Evolutionary conservation across 305 asterid species (phyloP).

Genomic region (Petunia hybrid): DNA sequence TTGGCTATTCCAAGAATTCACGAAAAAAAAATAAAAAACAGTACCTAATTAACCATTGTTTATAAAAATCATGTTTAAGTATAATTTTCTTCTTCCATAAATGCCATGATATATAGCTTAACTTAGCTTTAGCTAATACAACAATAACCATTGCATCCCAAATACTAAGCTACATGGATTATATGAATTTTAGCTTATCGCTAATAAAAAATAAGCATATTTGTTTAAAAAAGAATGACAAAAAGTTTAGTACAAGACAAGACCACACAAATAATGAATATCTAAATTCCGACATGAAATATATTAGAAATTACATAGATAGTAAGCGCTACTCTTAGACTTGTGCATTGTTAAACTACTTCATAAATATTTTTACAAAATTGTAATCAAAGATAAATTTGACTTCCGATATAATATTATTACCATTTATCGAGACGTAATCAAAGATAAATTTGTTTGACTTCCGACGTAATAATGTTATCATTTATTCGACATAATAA

Average conservation of each 20-base stretch:
- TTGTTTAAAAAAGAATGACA: neutral
- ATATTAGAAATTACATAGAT: neutral
- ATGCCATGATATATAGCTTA: neutral
- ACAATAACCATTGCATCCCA: too few relatives aligned
- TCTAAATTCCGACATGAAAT: neutral
- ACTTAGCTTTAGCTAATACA: too few relatives aligned
- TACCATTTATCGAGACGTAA: neutral
- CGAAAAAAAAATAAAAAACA: neutral
- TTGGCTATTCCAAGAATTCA: slow-evolving; percentile 15
- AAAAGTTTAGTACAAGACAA: neutral
- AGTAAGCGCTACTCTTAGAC: neutral
- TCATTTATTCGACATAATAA: neutral
- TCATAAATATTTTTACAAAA: neutral
- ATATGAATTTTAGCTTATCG: too few relatives aligned
- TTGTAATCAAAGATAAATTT: too few relatives aligned
- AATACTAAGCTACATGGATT: too few relatives aligned
- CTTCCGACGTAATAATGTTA: neutral
- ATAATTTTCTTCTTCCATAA: neutral
- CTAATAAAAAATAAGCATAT: slow-evolving; percentile 30
- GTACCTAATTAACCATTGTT: neutral
- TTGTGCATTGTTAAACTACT: neutral
- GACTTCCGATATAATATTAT: too few relatives aligned
- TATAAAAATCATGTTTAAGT: neutral
- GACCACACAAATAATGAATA: neutral
- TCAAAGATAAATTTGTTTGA: neutral